Evolutionary conservation across 768 basidiomycete species (phyloP).

Genomic region (Trametes maxima): DNA sequence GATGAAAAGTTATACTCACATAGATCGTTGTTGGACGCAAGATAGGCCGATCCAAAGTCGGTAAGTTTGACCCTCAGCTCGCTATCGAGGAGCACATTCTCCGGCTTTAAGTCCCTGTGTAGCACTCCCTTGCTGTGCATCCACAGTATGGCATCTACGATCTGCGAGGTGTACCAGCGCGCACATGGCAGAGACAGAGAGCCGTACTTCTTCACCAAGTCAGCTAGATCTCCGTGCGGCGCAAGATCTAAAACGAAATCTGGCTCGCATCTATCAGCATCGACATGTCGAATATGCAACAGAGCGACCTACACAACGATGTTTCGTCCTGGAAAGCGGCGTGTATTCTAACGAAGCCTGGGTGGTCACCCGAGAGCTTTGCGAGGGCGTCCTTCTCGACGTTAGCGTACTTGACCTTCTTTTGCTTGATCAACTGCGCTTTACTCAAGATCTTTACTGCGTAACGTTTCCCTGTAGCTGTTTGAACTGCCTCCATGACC

Average conservation of each 20-base stretch:
- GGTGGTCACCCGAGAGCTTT: constrained; percentile 19
- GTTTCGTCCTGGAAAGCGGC: constrained; percentile 23
- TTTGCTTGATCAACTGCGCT: constrained; percentile 20
- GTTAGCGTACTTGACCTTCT: constrained; percentile 22
- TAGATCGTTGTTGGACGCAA: constrained; percentile 15
- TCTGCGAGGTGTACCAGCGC: constrained; percentile 18
- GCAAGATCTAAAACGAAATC: constrained; percentile 22
- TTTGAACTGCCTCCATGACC: constrained; percentile 21
- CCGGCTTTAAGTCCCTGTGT: constrained; percentile 20
- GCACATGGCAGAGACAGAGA: constrained; percentile 16
- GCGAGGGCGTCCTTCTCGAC: constrained; percentile 21
- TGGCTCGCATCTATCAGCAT: background rate
- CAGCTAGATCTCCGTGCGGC: constrained; percentile 18
- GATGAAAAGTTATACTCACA: constrained; percentile 1
- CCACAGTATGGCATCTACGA: constrained; percentile 18
- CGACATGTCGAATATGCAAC: background rate
- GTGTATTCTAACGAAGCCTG: constrained; percentile 17
- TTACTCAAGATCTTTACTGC: constrained; percentile 22
- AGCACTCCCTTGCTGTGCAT: constrained; percentile 20
- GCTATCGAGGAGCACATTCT: constrained; percentile 14
- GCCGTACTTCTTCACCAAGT: constrained; percentile 21
- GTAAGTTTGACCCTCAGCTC: constrained; percentile 13
- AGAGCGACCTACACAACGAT: constrained; percentile 7
- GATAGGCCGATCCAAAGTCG: constrained; percentile 20
- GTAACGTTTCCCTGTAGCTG: constrained; percentile 5